Base-by-base conservation (phyloP, 2,329 filamentous ascomycete genomes). In the Penicillium sp. region DNA sequence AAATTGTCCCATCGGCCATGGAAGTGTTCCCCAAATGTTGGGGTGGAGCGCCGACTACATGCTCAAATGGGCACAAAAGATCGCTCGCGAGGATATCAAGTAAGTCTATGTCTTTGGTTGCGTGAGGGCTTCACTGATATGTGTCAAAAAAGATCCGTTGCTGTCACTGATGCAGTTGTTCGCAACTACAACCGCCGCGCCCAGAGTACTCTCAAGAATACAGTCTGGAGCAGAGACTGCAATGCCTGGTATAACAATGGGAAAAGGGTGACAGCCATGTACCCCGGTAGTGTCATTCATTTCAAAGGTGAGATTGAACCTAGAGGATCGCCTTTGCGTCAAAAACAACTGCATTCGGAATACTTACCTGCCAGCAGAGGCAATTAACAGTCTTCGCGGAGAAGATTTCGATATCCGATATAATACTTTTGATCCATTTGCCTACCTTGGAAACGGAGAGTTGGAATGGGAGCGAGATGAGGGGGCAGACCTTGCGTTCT, bases 341-440 rank as follows among this genome's bases (percentile, higher is more conserved):
- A 6, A 21, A 3, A 10, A 6, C 4, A 20, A 23, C 5, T 42
- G 21, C 21, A 27, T 27, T 6, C 10, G 10, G 26, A 27, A 23
- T 37, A 17, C 13, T 24, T 3, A 26, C 21, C 18, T 2, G 15
- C 6, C 13, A 13, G 7, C 24, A 47, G 45, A 47, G 26, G 34
- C 26, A 4, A 26, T 40, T 15, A 9, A 12, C 6, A 18, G 72
- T 3, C 70, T 80, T 9, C 66, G 79, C 7, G 68, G 69, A 1
- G 78, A 81, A 58, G 78, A 81, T 55, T 80, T 79, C 54, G 71
- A 80, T 3, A 72, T 80, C 32, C 64, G 62, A 40, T 80, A 80
- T 55, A 62, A 46, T 24, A 52, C 48, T 8, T 29, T 36, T 0
- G 49, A 47, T 29, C 37, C 34, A 2, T 54, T 51, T 26, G 17